Conservation (phyloP, 2,329 filamentous ascomycete genomes). For the Penicillium janthinellum region DNA sequence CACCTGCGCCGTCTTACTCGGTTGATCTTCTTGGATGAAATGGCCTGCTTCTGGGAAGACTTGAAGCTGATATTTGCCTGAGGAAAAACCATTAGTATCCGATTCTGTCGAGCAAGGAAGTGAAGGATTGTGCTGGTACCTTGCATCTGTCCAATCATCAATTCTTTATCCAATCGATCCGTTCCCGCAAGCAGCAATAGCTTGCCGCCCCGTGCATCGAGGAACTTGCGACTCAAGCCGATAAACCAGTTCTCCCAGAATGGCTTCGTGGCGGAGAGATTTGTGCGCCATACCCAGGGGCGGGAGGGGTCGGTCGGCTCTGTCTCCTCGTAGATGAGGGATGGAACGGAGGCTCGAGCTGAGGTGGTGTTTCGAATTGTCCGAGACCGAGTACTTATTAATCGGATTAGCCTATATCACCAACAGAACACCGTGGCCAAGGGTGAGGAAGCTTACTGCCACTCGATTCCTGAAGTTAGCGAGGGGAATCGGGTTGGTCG, state of each 20-base stretch:
- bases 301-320: constrained; percentile 41
- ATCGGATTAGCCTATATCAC: neutral
- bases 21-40: constrained; percentile 94
- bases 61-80: constrained; percentile 87
- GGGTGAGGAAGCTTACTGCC: constrained; percentile 64
- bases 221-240: constrained; percentile 84
- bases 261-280: constrained; percentile 77
- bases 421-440: neutral
- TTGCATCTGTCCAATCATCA: constrained; percentile 98
- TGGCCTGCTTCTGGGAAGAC: constrained; percentile 95
- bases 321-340: constrained; percentile 62
- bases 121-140: constrained; percentile 55
- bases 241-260: constrained; percentile 96
- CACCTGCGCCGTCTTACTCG: constrained; percentile 81
- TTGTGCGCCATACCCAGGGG: constrained; percentile 82
- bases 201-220: constrained; percentile 79
- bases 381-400: constrained; percentile 67
- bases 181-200: constrained; percentile 83
- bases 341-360: constrained; percentile 85
- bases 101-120: neutral
- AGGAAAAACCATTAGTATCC: neutral
- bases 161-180: constrained; percentile 83
- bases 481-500: constrained; percentile 78
- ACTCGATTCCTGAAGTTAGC: constrained; percentile 79
- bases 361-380: constrained; percentile 82